Conservation (phyloP, 2,329 filamentous ascomycete genomes). For the Stachybotrys chlorohalonatus region DNA sequence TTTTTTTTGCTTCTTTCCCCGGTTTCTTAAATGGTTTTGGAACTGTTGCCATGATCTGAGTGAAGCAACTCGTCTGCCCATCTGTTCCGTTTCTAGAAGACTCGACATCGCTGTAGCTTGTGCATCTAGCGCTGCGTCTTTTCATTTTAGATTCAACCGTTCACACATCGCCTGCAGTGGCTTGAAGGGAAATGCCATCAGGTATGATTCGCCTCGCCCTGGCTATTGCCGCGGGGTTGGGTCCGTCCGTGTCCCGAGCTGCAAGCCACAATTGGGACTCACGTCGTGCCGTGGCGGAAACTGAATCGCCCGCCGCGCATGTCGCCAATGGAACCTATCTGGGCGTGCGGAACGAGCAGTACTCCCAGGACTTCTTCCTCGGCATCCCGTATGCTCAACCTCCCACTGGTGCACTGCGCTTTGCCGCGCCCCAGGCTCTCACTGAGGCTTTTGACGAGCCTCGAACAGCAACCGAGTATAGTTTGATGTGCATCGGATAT, state of each 20-base stretch:
- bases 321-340: conserved; percentile 35
- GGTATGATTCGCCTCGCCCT: not conserved
- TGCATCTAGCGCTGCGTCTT: no score
- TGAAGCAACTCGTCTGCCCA: no score
- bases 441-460: conserved; percentile 32
- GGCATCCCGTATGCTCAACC: conserved; percentile 48
- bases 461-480: conserved; percentile 35
- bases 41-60: no score
- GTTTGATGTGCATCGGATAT: conserved; percentile 40
- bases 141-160: not conserved
- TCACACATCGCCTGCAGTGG: no score
- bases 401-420: conserved; percentile 42
- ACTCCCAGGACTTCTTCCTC: conserved; percentile 40
- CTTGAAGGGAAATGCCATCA: no score
- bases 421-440: conserved; percentile 39
- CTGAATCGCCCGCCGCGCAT: conserved; percentile 1
- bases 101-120: no score
- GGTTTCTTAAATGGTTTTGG: no score
- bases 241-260: not conserved
- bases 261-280: not conserved
- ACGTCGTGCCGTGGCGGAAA: not conserved
- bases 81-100: no score
- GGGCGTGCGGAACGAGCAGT: conserved; percentile 24
- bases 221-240: not conserved
- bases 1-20: no score